Base-by-base conservation (phyloP, 495 filamentous ascomycete genomes). In the Tuber umbilicatum region DNA sequence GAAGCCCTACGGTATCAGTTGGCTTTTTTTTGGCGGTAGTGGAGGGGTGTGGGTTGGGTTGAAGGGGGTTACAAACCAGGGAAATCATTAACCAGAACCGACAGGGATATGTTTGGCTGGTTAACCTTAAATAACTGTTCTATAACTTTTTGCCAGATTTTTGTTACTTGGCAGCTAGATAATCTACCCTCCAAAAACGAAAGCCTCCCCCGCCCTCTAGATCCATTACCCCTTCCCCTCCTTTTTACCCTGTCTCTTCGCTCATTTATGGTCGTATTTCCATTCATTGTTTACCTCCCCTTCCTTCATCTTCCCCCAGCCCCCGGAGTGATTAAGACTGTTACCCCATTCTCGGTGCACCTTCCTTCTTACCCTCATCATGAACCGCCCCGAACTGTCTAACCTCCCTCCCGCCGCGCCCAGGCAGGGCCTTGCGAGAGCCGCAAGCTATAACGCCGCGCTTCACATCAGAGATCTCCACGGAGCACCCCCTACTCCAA, bases 391-490 rank as follows among this genome's bases (percentile, higher is more conserved):
- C 47, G 41, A 43, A 67, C 31, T 55, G 74, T 50, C 69, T 35
- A 40, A 23, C 14, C 17, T 31, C 50, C 10, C 17, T 73, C 31
- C 45, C 55, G 69, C 12, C 72, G 23, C 43, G 12, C 17, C 38
- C 37, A 72, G 69, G 39, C 71, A 50, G 31, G 60, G 74, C 5
- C 67, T 78, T 16, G 37, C 71, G n/a, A 69, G 75, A 37, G 55
- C 42, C 47, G 5, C 70, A 19, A 76, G 74, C n/a, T 41, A 76
- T 67, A 78, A 14, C n/a, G 55, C 55, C 1, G 27, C n/a, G 0
- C 55, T 64, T 64, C 55, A 64, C 55, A 21, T 74, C 7, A 79
- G 50, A 45, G 47, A 60, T 38, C 39, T 79, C 64, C 77, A 77
- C 35, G 74, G 70, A 35, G 71, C 69, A n/a, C 55, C 69, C 27